phyloP scores from a whole-genome alignment of 441 rosid genomes.

The Dalechampia spathulata region DNA sequence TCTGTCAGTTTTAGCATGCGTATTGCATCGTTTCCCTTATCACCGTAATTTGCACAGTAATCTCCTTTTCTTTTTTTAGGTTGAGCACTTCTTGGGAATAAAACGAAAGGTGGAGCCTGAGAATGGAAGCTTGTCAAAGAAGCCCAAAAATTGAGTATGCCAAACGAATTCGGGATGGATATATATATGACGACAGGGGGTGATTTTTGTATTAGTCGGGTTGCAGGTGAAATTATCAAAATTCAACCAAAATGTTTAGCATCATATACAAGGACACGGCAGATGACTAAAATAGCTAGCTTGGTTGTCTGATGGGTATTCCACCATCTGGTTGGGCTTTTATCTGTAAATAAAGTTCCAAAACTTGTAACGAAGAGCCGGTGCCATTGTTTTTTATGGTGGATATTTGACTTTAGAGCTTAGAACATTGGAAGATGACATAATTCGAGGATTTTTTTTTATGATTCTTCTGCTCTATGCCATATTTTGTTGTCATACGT shows the following conservation, averaged over 20 bases:
- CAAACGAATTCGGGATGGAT: too few relatives aligned
- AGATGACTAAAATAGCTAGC: too few relatives aligned
- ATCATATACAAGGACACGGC: too few relatives aligned
- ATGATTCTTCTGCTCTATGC: not conserved
- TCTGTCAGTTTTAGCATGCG: too few relatives aligned
- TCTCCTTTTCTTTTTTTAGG: slow-evolving; percentile 32
- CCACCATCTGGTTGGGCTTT: not conserved
- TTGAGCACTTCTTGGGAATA: slow-evolving; percentile 94
- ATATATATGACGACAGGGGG: too few relatives aligned
- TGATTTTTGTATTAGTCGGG: too few relatives aligned
- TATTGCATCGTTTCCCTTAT: not conserved
- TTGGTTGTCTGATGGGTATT: not conserved
- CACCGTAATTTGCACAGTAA: not conserved
- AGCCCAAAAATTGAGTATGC: slow-evolving; percentile 42
- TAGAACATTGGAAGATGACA: too few relatives aligned
- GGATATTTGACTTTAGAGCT: not conserved
- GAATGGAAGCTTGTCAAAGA: slow-evolving; percentile 41
- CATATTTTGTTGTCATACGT: too few relatives aligned
- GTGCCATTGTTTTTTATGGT: not conserved
- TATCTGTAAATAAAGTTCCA: not conserved
- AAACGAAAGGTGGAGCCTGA: slow-evolving; percentile 66
- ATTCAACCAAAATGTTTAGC: not conserved
- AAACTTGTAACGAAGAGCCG: not conserved
- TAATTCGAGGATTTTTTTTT: too few relatives aligned
- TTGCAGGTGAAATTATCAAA: not conserved